Evolutionary conservation across 805 yeast species (phyloP), one percentile per base, ranked within the genome.

Genomic region (Cyberlindnera veronae): DNA sequence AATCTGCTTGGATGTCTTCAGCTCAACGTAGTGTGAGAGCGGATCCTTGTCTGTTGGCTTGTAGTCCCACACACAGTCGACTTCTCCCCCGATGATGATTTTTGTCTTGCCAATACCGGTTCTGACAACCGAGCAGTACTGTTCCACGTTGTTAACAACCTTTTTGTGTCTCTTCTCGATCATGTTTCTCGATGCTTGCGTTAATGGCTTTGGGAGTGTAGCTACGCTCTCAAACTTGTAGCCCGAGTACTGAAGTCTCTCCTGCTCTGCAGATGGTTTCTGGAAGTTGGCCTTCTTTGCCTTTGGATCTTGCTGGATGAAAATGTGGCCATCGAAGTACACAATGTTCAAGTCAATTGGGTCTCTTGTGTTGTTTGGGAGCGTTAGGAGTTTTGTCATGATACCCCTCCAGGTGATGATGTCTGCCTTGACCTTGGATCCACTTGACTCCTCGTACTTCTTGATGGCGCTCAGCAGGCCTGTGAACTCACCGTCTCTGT

Each of bases 1-100:
- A 0, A 91, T 69, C 6, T 71, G 66, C 32, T 73, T 67, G 2
- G 83, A 65, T 2, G 96, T 86, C 56, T 90, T 91, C 48, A 93
- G 67, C 60, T 93, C 97, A 7, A 82, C 81, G 58, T 93, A 93
- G 61, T 87, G 95, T 4, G 71, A 60, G 32, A 87, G 65, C 17
- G 42, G 57, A 37, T 61, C 61, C 32, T 59, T 40, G 6, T 62
- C 64, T 21, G 64, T 71, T 3, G 90, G 88, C 48, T 80, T 75
- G 53, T 77, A 87, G 59, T 89, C 96, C 74, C 81, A 84, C 10
- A 84, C 82, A 59, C 96, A 84, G 62, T 91, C 98, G 16, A 91
- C 86, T 64, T 93, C 98, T 2, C 96, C 96, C 1, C 89, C 95
- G 32, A 89, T 61, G 6, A 86, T 60, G 32, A 88, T 62, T 46